Base-by-base conservation (phyloP, 1,284 basidiomycete species). In the Leccinum pachyderme region DNA sequence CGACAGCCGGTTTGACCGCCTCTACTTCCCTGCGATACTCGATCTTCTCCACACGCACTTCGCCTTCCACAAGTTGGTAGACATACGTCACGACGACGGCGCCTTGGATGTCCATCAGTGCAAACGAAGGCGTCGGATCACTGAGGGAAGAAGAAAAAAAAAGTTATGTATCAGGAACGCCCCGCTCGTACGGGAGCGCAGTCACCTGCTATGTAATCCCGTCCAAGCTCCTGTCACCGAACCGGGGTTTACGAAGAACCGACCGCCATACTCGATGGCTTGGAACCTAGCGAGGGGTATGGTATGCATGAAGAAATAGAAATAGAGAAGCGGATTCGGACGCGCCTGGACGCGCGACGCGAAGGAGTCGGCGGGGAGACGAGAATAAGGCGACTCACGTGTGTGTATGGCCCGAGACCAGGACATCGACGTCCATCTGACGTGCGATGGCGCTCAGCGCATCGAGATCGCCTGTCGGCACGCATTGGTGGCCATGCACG, bases 181-280 rank as follows among this genome's bases (percentile, higher is more conserved):
- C 13, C 39, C 31, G 7, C 15, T 37, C 49, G 31, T 71, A 25
- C 18, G 29, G 33, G 12, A n/a, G 12, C 11, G 24, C 29, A 2
- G 15, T 59, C 60, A 88, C 91, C 82, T 84, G 57, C 82, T 87
- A 62, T 81, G 83, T 6, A 83, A 71, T 0, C 92, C 90, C 47
- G 86, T 84, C 94, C 94, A 98, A 13, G 96, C 95, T 41, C 95
- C 95, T 1, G 93, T 96, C 1, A 94, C 95, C 13, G 91, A 94
- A 2, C 96, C 96, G 0, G 96, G 96, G 72, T 98, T 98, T 49
- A 98, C 84, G 68, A 98, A 98, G 81, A 98, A 99, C 55, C 89
- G 83, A 44, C 87, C 84, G 59, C 95, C 93, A 63, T 90, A 87
- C 69, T 96, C 95, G 59, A 94, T 88, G 4, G 95, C 93, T 72